A percentile compares a stretch with the other conserved stretches of the same genome.
Conservation (phyloP, 345 rosid genomes). For the Tarenaya hassleriana region DNA sequence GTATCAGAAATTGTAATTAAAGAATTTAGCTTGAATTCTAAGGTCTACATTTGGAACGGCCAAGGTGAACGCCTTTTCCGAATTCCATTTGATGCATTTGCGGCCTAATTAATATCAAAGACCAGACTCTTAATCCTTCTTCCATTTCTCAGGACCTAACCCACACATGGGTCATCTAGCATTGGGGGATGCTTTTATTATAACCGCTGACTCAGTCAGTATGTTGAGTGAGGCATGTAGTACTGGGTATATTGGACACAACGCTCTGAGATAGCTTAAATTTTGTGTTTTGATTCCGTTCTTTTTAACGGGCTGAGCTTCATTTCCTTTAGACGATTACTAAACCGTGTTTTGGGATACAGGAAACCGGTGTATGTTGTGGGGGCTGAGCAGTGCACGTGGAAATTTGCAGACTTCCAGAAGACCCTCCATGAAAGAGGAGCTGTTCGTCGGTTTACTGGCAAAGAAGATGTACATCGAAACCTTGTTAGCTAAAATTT, state of each 20-base stretch:
- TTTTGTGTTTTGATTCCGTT: background rate
- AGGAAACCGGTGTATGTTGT: slow-evolving; percentile 86
- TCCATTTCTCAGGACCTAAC: slow-evolving; percentile 50
- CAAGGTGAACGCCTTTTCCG: slow-evolving; percentile 41
- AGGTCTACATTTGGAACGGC: slow-evolving; percentile 75
- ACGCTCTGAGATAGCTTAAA: background rate
- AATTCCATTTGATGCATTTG: no score
- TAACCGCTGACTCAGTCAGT: slow-evolving; percentile 93
- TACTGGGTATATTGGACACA: slow-evolving; percentile 60
- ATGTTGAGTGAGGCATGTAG: slow-evolving; percentile 96
- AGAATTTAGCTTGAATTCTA: slow-evolving; percentile 50
- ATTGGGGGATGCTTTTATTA: slow-evolving; percentile 84
- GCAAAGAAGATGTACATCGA: slow-evolving; percentile 72
- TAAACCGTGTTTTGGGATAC: slow-evolving; percentile 12
- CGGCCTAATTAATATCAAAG: background rate
- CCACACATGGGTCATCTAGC: slow-evolving; percentile 94
- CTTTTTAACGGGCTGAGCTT: background rate
- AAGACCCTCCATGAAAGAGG: slow-evolving; percentile 62
- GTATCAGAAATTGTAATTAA: slow-evolving; percentile 42
- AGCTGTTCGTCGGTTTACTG: slow-evolving; percentile 62
- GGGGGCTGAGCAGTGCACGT: slow-evolving; percentile 73
- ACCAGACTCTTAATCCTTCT: slow-evolving; percentile 5
- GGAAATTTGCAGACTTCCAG: slow-evolving; percentile 85
- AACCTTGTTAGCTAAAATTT: slow-evolving; percentile 1
- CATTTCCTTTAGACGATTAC: slow-evolving; percentile 6